Base-by-base conservation (phyloP, 2,329 filamentous ascomycete species). In the Orbilia oligospora region DNA sequence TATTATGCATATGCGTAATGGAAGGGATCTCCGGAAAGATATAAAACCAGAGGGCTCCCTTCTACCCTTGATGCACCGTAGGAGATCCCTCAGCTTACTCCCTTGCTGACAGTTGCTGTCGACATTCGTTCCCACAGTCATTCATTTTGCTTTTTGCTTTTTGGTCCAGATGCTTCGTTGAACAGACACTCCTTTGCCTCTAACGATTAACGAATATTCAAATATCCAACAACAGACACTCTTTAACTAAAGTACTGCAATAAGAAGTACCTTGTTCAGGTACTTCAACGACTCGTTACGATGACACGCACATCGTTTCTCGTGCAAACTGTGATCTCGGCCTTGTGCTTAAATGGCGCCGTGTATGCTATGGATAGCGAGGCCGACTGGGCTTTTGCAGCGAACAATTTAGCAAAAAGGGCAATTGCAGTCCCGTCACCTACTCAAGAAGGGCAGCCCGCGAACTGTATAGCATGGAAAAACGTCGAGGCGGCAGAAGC, bases 261-360 rank as follows among this genome's bases (percentile, higher is more conserved):
- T 49, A 33, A 67, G 51, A 68, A 41, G 61, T 56, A 46, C 61
- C 61, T 63, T 24, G 10, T 10, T 61, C 6, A 58, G 36, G 72
- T 71, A 48, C 67, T 63, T 64, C 33, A 22, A 53, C 41, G 44
- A 55, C 49, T 56, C 22, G 22, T 63, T 48, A 77, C 36, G 67
- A 77, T 77, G 73, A 67, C 58, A 30, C 67, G 56, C 65, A 55
- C 55, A 70, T 70, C 73, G 46, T 53, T 55, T 22, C 12, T 67
- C 33, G 3, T 63, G 10, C 49, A 71, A 14, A 16, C 49, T 2
- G 51, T 71, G 49, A 51, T 68, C 16, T 71, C 38, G 3, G 67
- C 27, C 8, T 58, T 77, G 12, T 77, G 61, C 6, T 46, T 77
- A 49, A 71, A 66, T 71, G 53, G 61, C 18, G 27, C 27, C 65